phyloP scores from a whole-genome alignment of 495 filamentous ascomycete species.

The Annulohypoxylon stygium region DNA sequence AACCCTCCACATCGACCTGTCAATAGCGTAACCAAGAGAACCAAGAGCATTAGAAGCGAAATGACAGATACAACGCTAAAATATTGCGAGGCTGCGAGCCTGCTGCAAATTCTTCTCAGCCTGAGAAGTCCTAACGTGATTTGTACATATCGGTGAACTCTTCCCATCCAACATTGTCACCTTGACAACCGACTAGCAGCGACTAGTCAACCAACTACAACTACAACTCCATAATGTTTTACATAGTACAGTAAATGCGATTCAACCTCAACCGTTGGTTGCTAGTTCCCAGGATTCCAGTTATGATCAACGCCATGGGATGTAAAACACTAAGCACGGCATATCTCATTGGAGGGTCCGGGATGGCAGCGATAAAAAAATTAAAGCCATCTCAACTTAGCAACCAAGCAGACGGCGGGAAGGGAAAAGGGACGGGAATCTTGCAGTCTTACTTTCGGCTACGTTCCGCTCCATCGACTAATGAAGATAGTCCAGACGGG shows the following conservation, averaged over 20 bases:
- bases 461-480: conserved; percentile 36
- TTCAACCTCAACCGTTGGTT: background rate
- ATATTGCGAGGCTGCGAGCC: conserved; percentile 47
- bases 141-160: conserved; percentile 18
- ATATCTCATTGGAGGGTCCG: conserved; percentile 5
- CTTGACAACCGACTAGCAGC: background rate
- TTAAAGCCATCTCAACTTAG: conserved; percentile 16
- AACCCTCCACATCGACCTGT: conserved; percentile 39
- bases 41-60: conserved; percentile 38
- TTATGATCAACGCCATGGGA: conserved; percentile 10
- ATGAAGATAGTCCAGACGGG: conserved; percentile 30
- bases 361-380: conserved; percentile 4
- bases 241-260: background rate
- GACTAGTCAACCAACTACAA: conserved; percentile 15
- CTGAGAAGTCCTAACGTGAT: conserved; percentile 27
- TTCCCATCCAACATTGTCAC: conserved; percentile 12
- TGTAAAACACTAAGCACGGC: background rate
- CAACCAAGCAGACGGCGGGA: conserved; percentile 12
- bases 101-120: conserved; percentile 12
- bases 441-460: conserved; percentile 32
- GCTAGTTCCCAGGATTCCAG: background rate
- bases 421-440: conserved; percentile 25
- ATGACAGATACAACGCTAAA: conserved; percentile 51
- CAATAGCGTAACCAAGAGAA: conserved; percentile 37
- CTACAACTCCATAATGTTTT: conserved; percentile 6